A percentile compares a stretch with the other conserved stretches of the same genome.
Evolutionary conservation across 768 basidiomycete species (phyloP).

Genomic region (Tulasnella sp.): DNA sequence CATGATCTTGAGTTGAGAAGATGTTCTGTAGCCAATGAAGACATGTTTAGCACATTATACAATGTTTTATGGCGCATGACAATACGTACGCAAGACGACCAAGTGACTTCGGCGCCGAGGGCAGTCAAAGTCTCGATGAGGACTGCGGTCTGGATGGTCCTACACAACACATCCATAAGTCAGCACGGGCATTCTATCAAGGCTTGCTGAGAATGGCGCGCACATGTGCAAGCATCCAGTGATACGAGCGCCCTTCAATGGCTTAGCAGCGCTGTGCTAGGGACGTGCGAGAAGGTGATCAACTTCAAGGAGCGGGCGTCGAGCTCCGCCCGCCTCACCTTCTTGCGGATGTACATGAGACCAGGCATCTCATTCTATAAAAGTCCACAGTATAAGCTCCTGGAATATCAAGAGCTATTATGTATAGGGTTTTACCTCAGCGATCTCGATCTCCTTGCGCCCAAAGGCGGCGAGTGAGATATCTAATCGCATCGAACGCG

Average conservation of each 20-base stretch:
- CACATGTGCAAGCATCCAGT: conserved; percentile 98
- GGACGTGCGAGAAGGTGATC: background rate
- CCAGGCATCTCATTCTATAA: conserved; percentile 85
- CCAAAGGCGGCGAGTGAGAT: conserved; percentile 98
- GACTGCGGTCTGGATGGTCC: conserved; percentile 98
- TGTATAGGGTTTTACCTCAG: conserved; percentile 56
- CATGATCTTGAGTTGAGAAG: conserved; percentile 99
- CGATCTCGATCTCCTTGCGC: conserved; percentile 99
- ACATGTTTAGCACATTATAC: conserved; percentile 3
- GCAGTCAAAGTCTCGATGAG: conserved; percentile 95
- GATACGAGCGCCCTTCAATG: conserved; percentile 88
- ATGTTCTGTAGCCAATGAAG: conserved; percentile 58
- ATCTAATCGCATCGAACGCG: conserved; percentile 36
- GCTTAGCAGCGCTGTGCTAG: conserved; percentile 69
- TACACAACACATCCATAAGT: conserved; percentile 27
- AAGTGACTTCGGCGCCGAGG: conserved; percentile 94
- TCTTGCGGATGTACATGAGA: conserved; percentile 83
- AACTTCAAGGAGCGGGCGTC: background rate
- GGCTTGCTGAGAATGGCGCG: conserved; percentile 21
- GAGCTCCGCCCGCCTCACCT: conserved; percentile 40
- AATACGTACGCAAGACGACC: conserved; percentile 82
- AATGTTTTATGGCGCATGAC: conserved; percentile 3
- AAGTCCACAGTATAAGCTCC: background rate
- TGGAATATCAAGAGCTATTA: background rate
- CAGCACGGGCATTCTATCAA: conserved; percentile 11